phyloP scores from a whole-genome alignment of 179 eudicot genomes.

The Silene noctiflora region DNA sequence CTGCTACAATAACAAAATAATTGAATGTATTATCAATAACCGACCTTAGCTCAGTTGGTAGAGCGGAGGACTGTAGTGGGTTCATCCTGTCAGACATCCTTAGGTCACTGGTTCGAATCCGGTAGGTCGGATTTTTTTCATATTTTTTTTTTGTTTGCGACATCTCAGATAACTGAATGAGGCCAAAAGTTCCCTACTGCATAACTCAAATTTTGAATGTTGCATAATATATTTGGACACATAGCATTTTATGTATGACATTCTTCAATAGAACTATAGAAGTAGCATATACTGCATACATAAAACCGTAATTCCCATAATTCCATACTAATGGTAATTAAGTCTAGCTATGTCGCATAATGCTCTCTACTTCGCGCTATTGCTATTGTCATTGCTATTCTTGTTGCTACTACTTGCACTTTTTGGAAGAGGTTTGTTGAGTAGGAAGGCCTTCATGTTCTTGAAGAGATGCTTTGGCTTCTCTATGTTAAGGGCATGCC shows the following conservation, averaged over 20 bases:
- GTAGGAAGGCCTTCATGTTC: slow-evolving; percentile 57
- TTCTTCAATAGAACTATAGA: not conserved
- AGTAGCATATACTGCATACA: not conserved
- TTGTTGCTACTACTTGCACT: slow-evolving; percentile 17
- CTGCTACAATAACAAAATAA: too few species aligned
- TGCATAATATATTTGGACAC: too few species aligned
- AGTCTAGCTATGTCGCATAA: not conserved
- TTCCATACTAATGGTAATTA: not conserved
- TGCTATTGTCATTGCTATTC: slow-evolving; percentile 23
- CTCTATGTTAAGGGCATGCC: slow-evolving; percentile 77
- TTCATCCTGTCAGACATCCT: slow-evolving; percentile 23
- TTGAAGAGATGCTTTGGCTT: slow-evolving; percentile 54
- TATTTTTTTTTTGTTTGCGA: not conserved
- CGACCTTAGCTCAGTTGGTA: slow-evolving; percentile 54
- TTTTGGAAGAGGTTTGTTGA: slow-evolving; percentile 24
- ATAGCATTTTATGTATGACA: too few species aligned
- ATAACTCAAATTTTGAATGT: too few species aligned
- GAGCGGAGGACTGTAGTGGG: slow-evolving; percentile 52
- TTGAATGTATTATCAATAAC: not conserved
- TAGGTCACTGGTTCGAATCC: slow-evolving; percentile 74
- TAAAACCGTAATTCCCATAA: not conserved
- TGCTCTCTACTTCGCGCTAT: slow-evolving; percentile 6
- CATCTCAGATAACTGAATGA: not conserved
- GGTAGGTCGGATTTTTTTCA: slow-evolving; percentile 48
- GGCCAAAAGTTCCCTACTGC: too few species aligned